phyloP scores from a whole-genome alignment of 192 early-diverging fungal species.

The Linnemannia elongata region DNA sequence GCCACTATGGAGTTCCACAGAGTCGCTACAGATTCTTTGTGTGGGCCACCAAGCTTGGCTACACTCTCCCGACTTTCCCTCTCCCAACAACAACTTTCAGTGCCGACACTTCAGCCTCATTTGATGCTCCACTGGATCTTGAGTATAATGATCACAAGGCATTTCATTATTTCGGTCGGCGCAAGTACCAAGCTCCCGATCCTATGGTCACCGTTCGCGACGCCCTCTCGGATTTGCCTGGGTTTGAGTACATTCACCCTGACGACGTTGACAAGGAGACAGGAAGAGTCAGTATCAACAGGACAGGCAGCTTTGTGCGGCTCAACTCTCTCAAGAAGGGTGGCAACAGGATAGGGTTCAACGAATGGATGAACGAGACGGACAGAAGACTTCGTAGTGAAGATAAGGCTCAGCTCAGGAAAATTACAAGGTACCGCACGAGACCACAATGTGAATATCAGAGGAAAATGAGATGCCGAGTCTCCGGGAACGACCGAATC shows the following conservation, averaged over 20 bases:
- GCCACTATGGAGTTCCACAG: constrained; percentile 74
- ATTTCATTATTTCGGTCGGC: constrained; percentile 60
- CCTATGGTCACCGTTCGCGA: constrained; percentile 71
- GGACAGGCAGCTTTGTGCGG: constrained; percentile 21
- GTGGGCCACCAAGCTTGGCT: constrained; percentile 70
- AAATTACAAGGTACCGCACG: neutral
- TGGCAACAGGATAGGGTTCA: neutral
- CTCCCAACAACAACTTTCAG: constrained; percentile 66
- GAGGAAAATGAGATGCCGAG: neutral
- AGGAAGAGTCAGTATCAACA: constrained; percentile 30
- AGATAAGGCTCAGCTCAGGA: neutral
- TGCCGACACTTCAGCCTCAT: constrained; percentile 55
- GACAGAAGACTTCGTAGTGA: constrained; percentile 14
- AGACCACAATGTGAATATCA: neutral
- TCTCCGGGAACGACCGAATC: neutral
- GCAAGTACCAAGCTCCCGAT: constrained; percentile 67
- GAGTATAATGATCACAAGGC: neutral
- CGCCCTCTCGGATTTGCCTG: constrained; percentile 77
- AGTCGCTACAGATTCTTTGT: constrained; percentile 76
- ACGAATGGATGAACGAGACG: neutral
- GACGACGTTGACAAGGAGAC: constrained; percentile 57
- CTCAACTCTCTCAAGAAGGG: constrained; percentile 1
- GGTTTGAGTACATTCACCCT: constrained; percentile 75
- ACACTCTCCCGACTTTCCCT: constrained; percentile 70
- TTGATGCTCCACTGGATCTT: constrained; percentile 59